Conservation (phyloP, 345 rosid genomes). For the Arabidopsis arenosa region DNA sequence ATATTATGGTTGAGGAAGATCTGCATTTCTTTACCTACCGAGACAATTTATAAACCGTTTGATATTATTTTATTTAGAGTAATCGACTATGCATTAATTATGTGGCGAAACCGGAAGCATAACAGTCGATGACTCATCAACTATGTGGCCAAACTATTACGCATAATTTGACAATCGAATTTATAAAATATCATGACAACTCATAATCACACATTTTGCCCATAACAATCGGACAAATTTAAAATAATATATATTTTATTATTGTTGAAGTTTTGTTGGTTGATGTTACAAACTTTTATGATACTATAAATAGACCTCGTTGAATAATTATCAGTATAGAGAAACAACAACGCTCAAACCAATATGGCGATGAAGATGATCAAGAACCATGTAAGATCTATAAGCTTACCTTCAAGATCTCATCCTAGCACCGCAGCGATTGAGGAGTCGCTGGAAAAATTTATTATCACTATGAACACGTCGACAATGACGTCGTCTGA, state of each 20-base stretch:
- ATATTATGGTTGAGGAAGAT: conserved; percentile 46
- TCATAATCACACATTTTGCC: conserved; percentile 27
- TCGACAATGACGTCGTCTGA: conserved; percentile 46
- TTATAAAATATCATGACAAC: conserved; percentile 40
- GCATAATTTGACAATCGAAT: conserved; percentile 38
- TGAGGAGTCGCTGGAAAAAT: conserved; percentile 61
- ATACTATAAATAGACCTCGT: conserved; percentile 37
- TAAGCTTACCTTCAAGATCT: conserved; percentile 77
- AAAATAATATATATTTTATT: background rate
- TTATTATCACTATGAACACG: conserved; percentile 47
- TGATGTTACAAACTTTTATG: conserved; percentile 2
- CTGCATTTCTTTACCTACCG: conserved; percentile 43
- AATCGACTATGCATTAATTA: conserved; percentile 21
- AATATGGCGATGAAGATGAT: conserved; percentile 47
- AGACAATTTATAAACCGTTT: conserved; percentile 37
- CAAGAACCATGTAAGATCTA: conserved; percentile 58
- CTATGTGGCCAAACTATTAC: conserved; percentile 35
- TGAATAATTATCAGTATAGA: conserved; percentile 6
- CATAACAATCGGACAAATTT: background rate
- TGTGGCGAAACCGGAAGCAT: conserved; percentile 42
- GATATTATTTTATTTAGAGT: conserved; percentile 15
- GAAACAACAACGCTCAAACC: conserved; percentile 34
- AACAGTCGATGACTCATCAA: conserved; percentile 40
- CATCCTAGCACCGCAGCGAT: conserved; percentile 63
- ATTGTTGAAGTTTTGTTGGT: conserved; percentile 39